Conservation (phyloP, 352 stramenopile genomes). For the Globisporangium solare region DNA sequence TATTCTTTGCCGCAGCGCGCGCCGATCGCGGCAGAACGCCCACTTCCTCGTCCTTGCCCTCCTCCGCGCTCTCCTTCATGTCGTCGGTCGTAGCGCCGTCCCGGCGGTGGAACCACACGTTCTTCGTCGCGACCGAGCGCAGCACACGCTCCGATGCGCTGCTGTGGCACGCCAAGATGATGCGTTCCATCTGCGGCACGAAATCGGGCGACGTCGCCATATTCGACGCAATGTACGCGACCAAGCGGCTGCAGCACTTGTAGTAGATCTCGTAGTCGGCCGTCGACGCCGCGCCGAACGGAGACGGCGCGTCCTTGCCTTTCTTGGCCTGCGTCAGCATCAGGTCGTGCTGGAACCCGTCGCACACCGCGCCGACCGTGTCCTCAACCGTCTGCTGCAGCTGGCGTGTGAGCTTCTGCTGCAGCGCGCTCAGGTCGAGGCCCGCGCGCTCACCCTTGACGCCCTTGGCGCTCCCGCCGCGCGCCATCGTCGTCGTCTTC, state of each 20-base stretch:
- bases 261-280: constrained; percentile 58
- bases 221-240: constrained; percentile 56
- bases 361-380: constrained; percentile 45
- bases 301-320: constrained; percentile 1
- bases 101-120: constrained; percentile 48
- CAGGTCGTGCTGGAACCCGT: constrained; percentile 28
- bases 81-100: not conserved
- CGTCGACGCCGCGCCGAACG: constrained; percentile 13
- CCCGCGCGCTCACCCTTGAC: constrained; percentile 6
- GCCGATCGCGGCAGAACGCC: not conserved
- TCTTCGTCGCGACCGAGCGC: constrained; percentile 50
- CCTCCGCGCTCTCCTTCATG: constrained; percentile 5
- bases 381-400: constrained; percentile 43
- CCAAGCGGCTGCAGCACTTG: constrained; percentile 47
- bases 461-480: not conserved
- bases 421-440: constrained; percentile 21
- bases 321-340: not conserved
- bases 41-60: constrained; percentile 9
- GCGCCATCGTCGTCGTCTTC: constrained; percentile 1
- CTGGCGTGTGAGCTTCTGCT: constrained; percentile 29
- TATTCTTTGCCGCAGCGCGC: not conserved
- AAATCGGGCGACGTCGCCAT: constrained; percentile 60
- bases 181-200: constrained; percentile 58
- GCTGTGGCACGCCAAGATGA: constrained; percentile 65
- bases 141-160: constrained; percentile 46